Evolutionary conservation across 2,329 filamentous ascomycete genomes (phyloP), one percentile per base, ranked within the genome.

Genomic region (Aspergillus aculeatus): DNA sequence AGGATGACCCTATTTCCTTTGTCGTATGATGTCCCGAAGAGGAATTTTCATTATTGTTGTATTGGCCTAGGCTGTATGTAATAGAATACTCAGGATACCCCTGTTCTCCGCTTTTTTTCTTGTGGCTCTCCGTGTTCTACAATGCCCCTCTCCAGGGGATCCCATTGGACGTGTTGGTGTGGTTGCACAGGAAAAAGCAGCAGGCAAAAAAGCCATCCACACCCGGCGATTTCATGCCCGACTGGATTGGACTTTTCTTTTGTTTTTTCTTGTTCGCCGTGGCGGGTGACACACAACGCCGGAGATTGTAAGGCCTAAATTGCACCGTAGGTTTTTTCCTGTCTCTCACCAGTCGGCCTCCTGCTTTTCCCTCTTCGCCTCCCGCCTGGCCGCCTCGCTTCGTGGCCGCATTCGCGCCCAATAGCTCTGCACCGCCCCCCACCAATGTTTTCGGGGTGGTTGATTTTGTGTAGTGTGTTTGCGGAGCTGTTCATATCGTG

Each of bases 51-150:
- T 68, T 67, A 62, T 61, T 48, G 38, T 62, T 68, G 64, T 68
- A 68, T 65, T 61, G 58, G 56, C 59, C 57, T 65, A 64, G 54
- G 62, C 56, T 68, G 66, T 69, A 67, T 69, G 65, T 67, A 68
- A 67, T 69, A 66, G 60, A 61, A 58, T 64, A 62, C 64, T 69
- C 66, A 68, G 66, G 66, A 69, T 69, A 69, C 66, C 66, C 66
- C 61, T 58, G 58, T 66, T 52, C 51, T 58, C 50, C 52, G 47
- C 31, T 44, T 57, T 52, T 53, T 52, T 52, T 31, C 35, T 41
- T 41, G 32, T 41, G 51, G 26, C 51, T 35, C 14, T 16, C 2
- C 9, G 23, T 53, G 51, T 41, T 41, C 41, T 41, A 29, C 47
- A 29, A 23, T 14, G n/a, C 41, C 26, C 47, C 24, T 55, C 12